phyloP scores from a whole-genome alignment of 345 rosid genomes.

The Citrus australasica region DNA sequence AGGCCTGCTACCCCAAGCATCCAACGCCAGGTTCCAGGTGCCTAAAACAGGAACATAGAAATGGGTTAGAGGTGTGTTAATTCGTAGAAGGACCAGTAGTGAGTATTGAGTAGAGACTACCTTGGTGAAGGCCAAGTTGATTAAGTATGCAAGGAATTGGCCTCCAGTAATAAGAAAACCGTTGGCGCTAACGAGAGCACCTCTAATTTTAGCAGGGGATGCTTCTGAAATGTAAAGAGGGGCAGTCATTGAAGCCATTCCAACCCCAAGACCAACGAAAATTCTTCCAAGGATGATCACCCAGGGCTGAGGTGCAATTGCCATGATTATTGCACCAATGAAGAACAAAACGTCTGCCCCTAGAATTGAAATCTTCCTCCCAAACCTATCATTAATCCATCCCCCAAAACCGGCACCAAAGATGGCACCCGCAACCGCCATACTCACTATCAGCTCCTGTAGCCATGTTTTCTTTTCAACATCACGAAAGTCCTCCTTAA shows the following conservation, averaged over 20 bases:
- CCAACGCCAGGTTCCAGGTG: constrained; percentile 87
- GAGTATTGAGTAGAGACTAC: constrained; percentile 18
- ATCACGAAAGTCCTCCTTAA: constrained; percentile 59
- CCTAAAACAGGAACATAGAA: constrained; percentile 25
- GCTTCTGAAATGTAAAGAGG: constrained; percentile 94
- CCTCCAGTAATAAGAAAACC: constrained; percentile 85
- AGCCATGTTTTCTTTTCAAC: constrained; percentile 68
- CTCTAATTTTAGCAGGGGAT: constrained; percentile 86
- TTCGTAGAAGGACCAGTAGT: neutral
- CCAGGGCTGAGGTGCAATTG: constrained; percentile 65
- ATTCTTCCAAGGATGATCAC: constrained; percentile 67
- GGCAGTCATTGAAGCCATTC: constrained; percentile 95
- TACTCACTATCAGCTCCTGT: constrained; percentile 86
- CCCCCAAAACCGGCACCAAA: constrained; percentile 86
- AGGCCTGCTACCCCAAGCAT: constrained; percentile 81
- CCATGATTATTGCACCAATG: constrained; percentile 69
- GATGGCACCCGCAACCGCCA: constrained; percentile 87
- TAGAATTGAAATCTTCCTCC: constrained; percentile 60
- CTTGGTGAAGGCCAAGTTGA: constrained; percentile 74
- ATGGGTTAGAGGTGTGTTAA: too few species aligned
- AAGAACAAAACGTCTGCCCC: constrained; percentile 65
- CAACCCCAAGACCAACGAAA: constrained; percentile 86
- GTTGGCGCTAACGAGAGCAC: constrained; percentile 84
- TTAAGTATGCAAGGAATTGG: constrained; percentile 73
- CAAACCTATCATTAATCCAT: constrained; percentile 67